These are phyloP conservation scores for Pachysolen tannophilus DNA, from an alignment of 805 yeast species.

Conservation along the genomic window DNA sequence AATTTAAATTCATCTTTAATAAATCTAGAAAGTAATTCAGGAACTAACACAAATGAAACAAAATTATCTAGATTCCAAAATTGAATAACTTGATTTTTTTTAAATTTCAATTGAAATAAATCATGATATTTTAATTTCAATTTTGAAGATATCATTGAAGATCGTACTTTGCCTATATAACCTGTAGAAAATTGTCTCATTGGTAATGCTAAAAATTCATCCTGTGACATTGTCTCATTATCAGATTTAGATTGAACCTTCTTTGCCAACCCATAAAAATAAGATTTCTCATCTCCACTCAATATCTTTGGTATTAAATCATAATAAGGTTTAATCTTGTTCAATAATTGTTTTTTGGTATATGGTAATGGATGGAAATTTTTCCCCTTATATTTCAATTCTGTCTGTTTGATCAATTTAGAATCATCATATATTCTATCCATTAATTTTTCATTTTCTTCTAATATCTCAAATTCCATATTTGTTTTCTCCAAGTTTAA, in stretches of 20 bases:
- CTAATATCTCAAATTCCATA: background rate
- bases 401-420: background rate
- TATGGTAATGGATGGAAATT: constrained; percentile 13
- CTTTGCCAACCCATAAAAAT: constrained; percentile 24
- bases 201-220: constrained; percentile 16
- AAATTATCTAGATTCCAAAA: constrained; percentile 60
- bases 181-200: constrained; percentile 26
- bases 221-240: constrained; percentile 23
- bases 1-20: constrained; percentile 37
- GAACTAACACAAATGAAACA: constrained; percentile 50
- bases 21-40: constrained; percentile 48
- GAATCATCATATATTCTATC: constrained; percentile 1
- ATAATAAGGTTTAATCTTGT: constrained; percentile 16
- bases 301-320: constrained; percentile 22
- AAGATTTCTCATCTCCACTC: constrained; percentile 23
- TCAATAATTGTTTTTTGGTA: constrained; percentile 19
- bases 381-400: background rate
- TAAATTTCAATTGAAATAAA: constrained; percentile 20
- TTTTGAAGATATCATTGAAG: constrained; percentile 36
- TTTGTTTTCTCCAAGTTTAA: too few relatives aligned
- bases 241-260: constrained; percentile 16
- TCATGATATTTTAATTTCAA: constrained; percentile 27
- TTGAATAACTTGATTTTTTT: constrained; percentile 35
- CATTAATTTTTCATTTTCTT: background rate
- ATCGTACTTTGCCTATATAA: constrained; percentile 53